Evolutionary conservation across 2,329 filamentous ascomycete species (phyloP), one percentile per base, ranked within the genome.

Genomic region (Leptographium radiaticola): DNA sequence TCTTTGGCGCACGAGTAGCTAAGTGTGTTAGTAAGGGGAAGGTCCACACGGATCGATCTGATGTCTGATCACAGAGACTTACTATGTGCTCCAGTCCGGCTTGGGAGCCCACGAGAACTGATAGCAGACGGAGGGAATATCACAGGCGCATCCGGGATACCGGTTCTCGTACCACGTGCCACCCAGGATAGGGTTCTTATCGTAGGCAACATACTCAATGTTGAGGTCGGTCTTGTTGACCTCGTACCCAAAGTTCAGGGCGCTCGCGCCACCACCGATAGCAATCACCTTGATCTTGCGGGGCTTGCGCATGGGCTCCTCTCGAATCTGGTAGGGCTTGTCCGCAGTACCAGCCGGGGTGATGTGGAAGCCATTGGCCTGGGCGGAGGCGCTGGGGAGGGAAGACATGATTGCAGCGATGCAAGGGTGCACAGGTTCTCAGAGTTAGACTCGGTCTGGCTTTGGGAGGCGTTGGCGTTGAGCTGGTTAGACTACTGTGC

Each of bases 111-210:
- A 80, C 2, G 71, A 47, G 36, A 54, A 56, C 44, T 49, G 45
- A 42, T 56, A 56, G 49, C 34, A 42, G 47, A 62, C 60, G 6
- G 61, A 58, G 2, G 62, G 61, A 20, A 62, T 58, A 31, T 62
- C 60, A 38, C 61, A 63, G 16, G 59, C 56, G 16, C 62, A 60
- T 6, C 62, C 62, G 0, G 61, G 62, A 40, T 63, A 63, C 25
- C 51, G 65, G 61, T 77, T 77, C 60, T 76, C 75, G 43, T 63
- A 74, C 75, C 75, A 78, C 1, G 75, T 77, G 6, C 75, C 75
- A 5, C 67, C 66, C 1, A 76, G 62, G 42, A 70, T 68, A 1
- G 63, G 51, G 55, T 75, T 75, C 62, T 75, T 75, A 58, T 77
- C 74, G 55, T 73, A 76, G 34, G 65, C 64, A 9, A 62, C 65